Evolutionary conservation across 352 stramenopile species (phyloP), one percentile per base, ranked within the genome.

Genomic region (Pythium monospermum): DNA sequence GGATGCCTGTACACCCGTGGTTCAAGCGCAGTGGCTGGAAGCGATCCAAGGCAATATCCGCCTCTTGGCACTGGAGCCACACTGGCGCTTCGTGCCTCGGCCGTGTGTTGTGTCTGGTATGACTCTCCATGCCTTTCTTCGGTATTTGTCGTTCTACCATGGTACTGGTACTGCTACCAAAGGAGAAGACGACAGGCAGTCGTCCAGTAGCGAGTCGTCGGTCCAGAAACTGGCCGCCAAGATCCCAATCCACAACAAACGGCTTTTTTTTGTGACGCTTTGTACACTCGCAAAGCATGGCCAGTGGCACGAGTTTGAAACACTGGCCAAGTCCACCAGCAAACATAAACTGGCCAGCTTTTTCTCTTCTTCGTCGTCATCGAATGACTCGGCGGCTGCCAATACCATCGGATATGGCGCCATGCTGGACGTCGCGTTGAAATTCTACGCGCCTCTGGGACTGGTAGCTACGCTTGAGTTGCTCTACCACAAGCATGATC

Each of bases 321-420:
- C 56, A 18, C 45, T 86, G 7, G 68, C 79, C 18, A 15, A 48
- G 57, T 76, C 44, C 59, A 65, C 3, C 43, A 45, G 21, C 73
- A 74, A 46, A 23, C 50, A 59, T 21, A 82, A 73, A 38, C 57
- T 72, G 23, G n/a, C n/a, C n/a, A n/a, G n/a, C n/a, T n/a, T n/a
- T n/a, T 63, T 75, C 21, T 57, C 69, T 18, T 38, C 74, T 15
- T 69, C 78, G n/a, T 25, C 53, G 6, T 44, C 41, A 27, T 57
- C 48, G 33, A 64, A 49, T 12, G 55, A 42, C 18, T 39, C 65
- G 22, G 50, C 66, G 19, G 50, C 56, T 33, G n/a, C n/a, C n/a
- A n/a, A n/a, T n/a, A n/a, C n/a, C n/a, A 84, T 89, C 44, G 81
- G 81, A 5, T 89, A 81, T 53, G 81, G 81, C 38, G 69, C 77